Base-by-base conservation (phyloP, 2,329 filamentous ascomycete species). In the Colletotrichum tamarilloi region DNA sequence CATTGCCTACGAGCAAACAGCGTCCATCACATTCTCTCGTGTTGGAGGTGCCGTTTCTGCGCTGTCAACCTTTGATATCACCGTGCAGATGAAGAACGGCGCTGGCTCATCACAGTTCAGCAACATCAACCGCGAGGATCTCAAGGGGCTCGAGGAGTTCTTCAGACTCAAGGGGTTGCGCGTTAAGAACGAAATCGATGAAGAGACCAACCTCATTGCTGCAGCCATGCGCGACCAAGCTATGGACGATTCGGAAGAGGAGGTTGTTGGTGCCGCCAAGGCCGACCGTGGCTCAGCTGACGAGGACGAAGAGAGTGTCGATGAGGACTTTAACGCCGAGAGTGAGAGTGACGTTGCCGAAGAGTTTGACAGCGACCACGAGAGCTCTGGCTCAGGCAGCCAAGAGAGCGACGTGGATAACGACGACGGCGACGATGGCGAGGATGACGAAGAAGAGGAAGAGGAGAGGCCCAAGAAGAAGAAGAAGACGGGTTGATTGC, bases 91-190 rank as follows among this genome's bases (percentile, higher is more conserved):
- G 86, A 98, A 98, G 88, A 91, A 88, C 77, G 94, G 94, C n/a
- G 89, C 91, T 65, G 93, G 94, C 70, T 95, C 97, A 79, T 95
- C 95, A 78, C 95, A 98, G 80, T 99, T 99, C 86, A 98, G 95
- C 85, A 99, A 99, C 87, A 99, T 99, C 83, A 99, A 98, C 82
- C 93, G 96, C 78, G 97, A 99, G 86, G 97, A 99, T 82, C 94
- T 98, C 83, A 94, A 97, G 84, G 94, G 94, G 7, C 90, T 99
- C n/a, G 97, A 99, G 83, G 92, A 93, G 77, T 99, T 99, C 86
- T 98, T 99, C 90, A 97, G 97, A 84, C 91, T 95, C 77, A 98
- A 98, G 88, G 94, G 93, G 74, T 90, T 99, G 79, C 94, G 96
- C 67, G 95, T 97, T 70, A 98, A 98, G 92, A 99, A 99, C 82